Percentiles rank a stretch among this genome's conserved stretches.
Evolutionary conservation across 2,329 filamentous ascomycete species (phyloP).

Genomic region (Calonectria pseudoreteaudii): DNA sequence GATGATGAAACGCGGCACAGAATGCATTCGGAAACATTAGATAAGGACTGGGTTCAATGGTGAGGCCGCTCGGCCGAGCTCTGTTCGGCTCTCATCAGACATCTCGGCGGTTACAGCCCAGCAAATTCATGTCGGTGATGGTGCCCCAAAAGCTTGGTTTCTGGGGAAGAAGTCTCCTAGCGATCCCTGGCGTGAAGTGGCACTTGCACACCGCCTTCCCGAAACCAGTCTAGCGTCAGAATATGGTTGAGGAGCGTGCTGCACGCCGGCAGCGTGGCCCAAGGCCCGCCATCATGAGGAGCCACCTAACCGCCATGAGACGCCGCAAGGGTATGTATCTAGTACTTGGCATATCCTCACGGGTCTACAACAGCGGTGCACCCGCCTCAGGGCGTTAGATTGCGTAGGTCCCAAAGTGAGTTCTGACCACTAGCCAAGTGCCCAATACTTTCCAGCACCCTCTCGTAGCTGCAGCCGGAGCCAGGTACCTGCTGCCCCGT

Average conservation of each 20-base stretch:
- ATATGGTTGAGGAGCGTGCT: slow-evolving; percentile 60
- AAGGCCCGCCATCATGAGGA: slow-evolving; percentile 43
- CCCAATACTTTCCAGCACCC: slow-evolving; percentile 5
- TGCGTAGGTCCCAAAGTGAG: slow-evolving; percentile 36
- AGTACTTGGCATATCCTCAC: slow-evolving; percentile 32
- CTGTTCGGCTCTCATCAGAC: slow-evolving; percentile 35
- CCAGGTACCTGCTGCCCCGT: slow-evolving; percentile 24
- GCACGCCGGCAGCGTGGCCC: slow-evolving; percentile 37
- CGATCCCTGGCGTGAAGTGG: slow-evolving; percentile 39
- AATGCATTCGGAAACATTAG: slow-evolving; percentile 30
- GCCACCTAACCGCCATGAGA: slow-evolving; percentile 34
- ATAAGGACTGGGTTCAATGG: slow-evolving; percentile 23
- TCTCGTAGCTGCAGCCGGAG: neutral
- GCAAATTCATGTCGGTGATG: slow-evolving; percentile 40
- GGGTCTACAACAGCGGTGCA: slow-evolving; percentile 10
- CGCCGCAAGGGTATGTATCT: slow-evolving; percentile 35
- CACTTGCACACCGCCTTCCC: slow-evolving; percentile 36
- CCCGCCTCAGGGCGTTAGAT: slow-evolving; percentile 25
- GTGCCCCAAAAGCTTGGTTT: slow-evolving; percentile 47
- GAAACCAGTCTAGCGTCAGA: slow-evolving; percentile 45
- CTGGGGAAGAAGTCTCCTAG: slow-evolving; percentile 44
- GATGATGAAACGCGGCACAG: slow-evolving; percentile 30
- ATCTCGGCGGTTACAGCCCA: slow-evolving; percentile 33
- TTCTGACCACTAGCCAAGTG: slow-evolving; percentile 20
- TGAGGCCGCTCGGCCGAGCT: slow-evolving; percentile 43